Evolutionary conservation across 2,329 filamentous ascomycete genomes (phyloP).

Genomic region (Aspergillus pseudonomiae): DNA sequence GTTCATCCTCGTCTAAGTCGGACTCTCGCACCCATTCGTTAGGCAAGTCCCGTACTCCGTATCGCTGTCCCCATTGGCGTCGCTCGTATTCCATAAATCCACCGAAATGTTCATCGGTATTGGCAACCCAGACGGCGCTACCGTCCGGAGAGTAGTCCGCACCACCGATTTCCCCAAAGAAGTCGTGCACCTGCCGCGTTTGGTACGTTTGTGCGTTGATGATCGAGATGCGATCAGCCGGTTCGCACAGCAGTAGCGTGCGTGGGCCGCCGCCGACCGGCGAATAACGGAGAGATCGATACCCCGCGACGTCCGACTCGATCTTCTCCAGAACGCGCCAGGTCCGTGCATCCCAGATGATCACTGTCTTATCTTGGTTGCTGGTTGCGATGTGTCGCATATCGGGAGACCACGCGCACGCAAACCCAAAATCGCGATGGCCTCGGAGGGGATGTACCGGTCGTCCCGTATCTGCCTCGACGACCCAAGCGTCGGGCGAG

Average conservation of each 20-base stretch:
- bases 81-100: constrained; percentile 50
- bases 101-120: constrained; percentile 47
- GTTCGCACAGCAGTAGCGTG: constrained; percentile 47
- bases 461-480: constrained; percentile 47
- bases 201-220: constrained; percentile 48
- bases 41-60: constrained; percentile 37
- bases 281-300: constrained; percentile 48
- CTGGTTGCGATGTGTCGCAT: constrained; percentile 52
- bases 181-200: constrained; percentile 47
- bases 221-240: constrained; percentile 49
- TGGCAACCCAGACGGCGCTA: constrained; percentile 46
- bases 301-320: constrained; percentile 49
- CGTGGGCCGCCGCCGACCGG: constrained; percentile 48
- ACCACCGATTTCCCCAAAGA: constrained; percentile 51
- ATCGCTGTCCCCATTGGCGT: constrained; percentile 40
- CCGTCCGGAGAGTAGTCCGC: constrained; percentile 48
- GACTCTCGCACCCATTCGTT: constrained; percentile 43
- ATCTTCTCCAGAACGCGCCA: constrained; percentile 45
- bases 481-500: constrained; percentile 44
- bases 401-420: constrained; percentile 51
- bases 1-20: constrained; percentile 38
- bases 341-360: constrained; percentile 50
- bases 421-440: constrained; percentile 50
- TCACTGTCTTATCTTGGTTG: constrained; percentile 50
- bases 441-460: constrained; percentile 42